Evolutionary conservation across 192 early-diverging fungal genomes (phyloP), one percentile per base, ranked within the genome.

Genomic region (Linnemannia schmuckeri): DNA sequence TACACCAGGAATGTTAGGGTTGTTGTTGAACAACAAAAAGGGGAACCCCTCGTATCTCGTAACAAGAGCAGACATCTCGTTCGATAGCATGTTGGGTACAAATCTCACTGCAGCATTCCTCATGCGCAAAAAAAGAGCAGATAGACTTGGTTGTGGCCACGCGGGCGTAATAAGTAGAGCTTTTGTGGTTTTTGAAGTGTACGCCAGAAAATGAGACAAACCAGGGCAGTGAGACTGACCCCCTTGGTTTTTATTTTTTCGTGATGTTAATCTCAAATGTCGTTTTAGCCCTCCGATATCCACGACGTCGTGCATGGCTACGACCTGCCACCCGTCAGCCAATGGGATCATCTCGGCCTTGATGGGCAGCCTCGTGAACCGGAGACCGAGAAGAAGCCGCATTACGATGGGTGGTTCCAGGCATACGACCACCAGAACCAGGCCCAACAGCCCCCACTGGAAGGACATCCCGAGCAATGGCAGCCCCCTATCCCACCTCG

Each of bases 291-390:
- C 13, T 80, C 80, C 17, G 82, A 83, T 77, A 77, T 81, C 13
- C 79, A 83, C 35, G 82, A 81, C 38, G 80, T 85, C 18, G 61
- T 47, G 7, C 88, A 88, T 70, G 82, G 77, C 20, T 88, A 88
- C 55, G 82, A 80, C 30, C 75, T 85, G 57, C 88, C 81, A 18
- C 81, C 86, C 20, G 69, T 69, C 30, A 82, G 92, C 38, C 90
- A 91, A 35, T 93, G 91, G 91, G 92, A 93, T 74, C 89, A 88
- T 70, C 82, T 93, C 20, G 92, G 91, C 27, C 80, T 91, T 70
- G 91, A 93, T 55, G 89, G 91, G 0, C 90, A 88, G 79, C 77
- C 87, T 42, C 90, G 92, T 38, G 87, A 89, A n/a, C 88, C 82
- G n/a, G 89, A 90, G n/a, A 83, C 82, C 41, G 83, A 90, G 46